These are phyloP conservation scores for Amphibolis antarctica DNA, from an alignment of 106 monocot species.

Conservation along the genomic window DNA sequence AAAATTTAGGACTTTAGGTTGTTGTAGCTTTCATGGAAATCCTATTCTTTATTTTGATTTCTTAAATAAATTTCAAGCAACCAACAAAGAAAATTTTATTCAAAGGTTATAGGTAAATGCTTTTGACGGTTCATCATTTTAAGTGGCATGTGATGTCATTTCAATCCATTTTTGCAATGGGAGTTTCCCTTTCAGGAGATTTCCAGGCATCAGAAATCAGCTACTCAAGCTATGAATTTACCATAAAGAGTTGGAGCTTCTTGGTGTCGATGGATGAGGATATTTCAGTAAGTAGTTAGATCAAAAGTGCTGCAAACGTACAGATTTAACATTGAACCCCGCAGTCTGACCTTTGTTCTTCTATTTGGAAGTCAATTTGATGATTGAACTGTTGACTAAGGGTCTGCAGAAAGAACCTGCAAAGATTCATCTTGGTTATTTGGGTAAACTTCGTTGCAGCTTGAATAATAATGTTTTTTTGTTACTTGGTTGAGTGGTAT, in stretches of 20 bases:
- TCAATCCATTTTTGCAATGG: not conserved
- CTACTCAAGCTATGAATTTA: slow-evolving; percentile 22
- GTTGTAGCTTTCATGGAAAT: no score
- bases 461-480: slow-evolving; percentile 9
- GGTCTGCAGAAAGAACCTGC: slow-evolving; percentile 53
- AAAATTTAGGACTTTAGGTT: no score
- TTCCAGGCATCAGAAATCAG: slow-evolving; percentile 9
- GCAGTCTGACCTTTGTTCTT: slow-evolving; percentile 29
- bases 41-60: no score
- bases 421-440: slow-evolving; percentile 53
- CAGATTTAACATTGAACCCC: slow-evolving; percentile 18
- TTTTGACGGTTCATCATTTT: not conserved
- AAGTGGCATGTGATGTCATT: no score
- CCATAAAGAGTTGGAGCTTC: slow-evolving; percentile 21
- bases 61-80: no score
- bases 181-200: not conserved
- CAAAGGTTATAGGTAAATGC: not conserved
- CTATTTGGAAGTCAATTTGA: slow-evolving; percentile 23
- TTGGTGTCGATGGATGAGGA: slow-evolving; percentile 22
- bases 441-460: slow-evolving; percentile 16
- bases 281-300: slow-evolving; percentile 10
- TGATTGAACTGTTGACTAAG: slow-evolving; percentile 27
- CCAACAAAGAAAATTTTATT: not conserved
- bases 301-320: slow-evolving; percentile 18
- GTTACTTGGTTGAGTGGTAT: not conserved